Base-by-base conservation (phyloP, 1,284 basidiomycete genomes). In the Cystobasidium pallidum region DNA sequence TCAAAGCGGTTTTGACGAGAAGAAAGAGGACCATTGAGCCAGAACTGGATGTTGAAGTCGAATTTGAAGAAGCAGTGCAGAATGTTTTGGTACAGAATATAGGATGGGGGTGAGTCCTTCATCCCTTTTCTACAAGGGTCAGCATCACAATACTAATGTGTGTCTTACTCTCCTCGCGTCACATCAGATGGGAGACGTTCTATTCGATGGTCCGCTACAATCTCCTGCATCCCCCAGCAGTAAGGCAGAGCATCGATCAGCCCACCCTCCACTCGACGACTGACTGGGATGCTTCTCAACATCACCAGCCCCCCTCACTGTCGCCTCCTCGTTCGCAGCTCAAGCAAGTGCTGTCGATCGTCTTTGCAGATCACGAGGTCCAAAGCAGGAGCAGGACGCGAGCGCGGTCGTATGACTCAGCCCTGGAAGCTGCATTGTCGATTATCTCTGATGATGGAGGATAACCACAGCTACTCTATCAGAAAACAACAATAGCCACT, bases 31-130 rank as follows among this genome's bases (percentile, higher is more conserved):
- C n/a, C n/a, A n/a, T 49, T 8, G 62, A 51, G 7, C 11, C 10
- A 2, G 45, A 64, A 3, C 19, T 49, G 6, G 62, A 64, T 52
- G 24, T 51, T 7, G 62, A 64, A 75, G 62, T 54, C 2, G 84
- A 84, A 73, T 85, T 83, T 83, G 78, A 81, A 1, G 76, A 80
- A 6, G 79, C 81, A 55, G 83, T 84, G 0, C 83, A 84, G 63
- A 80, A 78, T 8, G 64, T 85, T 7, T 75, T 84, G 24, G 79
- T 80, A 64, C 77, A 80, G 74, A 83, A 84, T 73, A 80, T 83
- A 0, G 84, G 84, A 0, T 85, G 84, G 84, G 80, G 80, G 54
- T 83, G 61, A 64, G 77, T 61, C n/a, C n/a, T 47, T 47, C 19
- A 13, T 47, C n/a, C 19, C 45, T n/a, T 47, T 47, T n/a, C 19